Evolutionary conservation across 371 early-diverging fungal species (phyloP), one percentile per base, ranked within the genome.

Genomic region (Smittium culicis): DNA sequence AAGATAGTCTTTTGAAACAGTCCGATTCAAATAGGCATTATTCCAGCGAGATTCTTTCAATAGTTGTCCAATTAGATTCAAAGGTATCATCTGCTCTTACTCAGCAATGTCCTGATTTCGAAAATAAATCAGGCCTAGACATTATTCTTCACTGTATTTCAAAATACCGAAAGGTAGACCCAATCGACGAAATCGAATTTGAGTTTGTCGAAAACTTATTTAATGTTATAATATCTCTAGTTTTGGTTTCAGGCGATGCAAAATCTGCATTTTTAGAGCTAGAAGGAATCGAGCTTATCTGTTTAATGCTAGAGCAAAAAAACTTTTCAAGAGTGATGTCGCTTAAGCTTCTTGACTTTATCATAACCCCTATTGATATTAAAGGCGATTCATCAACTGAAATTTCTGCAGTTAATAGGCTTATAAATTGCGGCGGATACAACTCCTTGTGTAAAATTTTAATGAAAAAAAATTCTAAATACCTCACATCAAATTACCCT

Each of bases 171-270:
- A 70, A 73, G 35, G 67, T 45, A 69, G 92, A 94, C 69, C 94
- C 96, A 1, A 74, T 75, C 30, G 88, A 89, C 59, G 84, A 83
- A 11, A 93, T 91, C 70, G 94, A 92, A 70, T 77, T 82, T 55
- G 96, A 96, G 69, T 80, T 89, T 79, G 79, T 96, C 75, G 95
- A 93, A 69, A 94, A 93, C 70, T 79, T 89, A 31, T 91, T 95
- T 71, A 88, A 91, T 72, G 77, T 84, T 0, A 65, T 95, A 32
- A 90, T 90, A 68, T 84, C 83, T 64, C 76, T 79, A 57, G 5
- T 27, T n/a, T 25, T 57, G 25, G 11, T n/a, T 20, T 57, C 57
- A 25, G 27, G 5, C 14, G 57, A 57, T 20, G 83, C 78, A 62
- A 93, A 93, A 78, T 68, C 67, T 32, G 67, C 70, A 11, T 94